Conservation (phyloP, 148 eudicot species). For the Rhododendron mucronatum region DNA sequence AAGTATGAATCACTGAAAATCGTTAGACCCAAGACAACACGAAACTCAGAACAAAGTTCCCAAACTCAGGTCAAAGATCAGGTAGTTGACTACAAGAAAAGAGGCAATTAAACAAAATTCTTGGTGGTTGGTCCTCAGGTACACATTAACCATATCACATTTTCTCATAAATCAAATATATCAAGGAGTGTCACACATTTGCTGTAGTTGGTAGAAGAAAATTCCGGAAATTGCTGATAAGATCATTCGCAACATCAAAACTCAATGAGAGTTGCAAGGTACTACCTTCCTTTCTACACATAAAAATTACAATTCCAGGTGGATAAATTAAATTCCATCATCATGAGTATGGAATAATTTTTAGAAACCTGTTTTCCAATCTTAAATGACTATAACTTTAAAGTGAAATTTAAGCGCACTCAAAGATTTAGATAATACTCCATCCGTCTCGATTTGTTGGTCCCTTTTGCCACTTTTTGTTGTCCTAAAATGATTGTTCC, state of each 20-base stretch:
- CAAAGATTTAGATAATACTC: background rate
- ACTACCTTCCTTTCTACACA: background rate
- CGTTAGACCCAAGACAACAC: background rate
- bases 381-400: background rate
- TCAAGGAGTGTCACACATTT: background rate
- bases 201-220: background rate
- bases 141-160: background rate
- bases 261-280: background rate
- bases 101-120: background rate
- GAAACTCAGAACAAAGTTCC: background rate
- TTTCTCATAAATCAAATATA: background rate
- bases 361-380: background rate
- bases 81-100: background rate
- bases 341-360: background rate
- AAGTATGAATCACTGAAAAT: background rate
- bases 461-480: background rate
- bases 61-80: background rate
- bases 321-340: background rate
- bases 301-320: background rate
- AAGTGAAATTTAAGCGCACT: background rate
- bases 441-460: background rate
- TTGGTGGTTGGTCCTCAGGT: background rate
- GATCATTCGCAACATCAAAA: background rate
- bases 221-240: background rate
- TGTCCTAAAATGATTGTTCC: background rate